Evolutionary conservation across 441 rosid genomes (phyloP), one percentile per base, ranked within the genome.

Genomic region (Melastoma candidum): DNA sequence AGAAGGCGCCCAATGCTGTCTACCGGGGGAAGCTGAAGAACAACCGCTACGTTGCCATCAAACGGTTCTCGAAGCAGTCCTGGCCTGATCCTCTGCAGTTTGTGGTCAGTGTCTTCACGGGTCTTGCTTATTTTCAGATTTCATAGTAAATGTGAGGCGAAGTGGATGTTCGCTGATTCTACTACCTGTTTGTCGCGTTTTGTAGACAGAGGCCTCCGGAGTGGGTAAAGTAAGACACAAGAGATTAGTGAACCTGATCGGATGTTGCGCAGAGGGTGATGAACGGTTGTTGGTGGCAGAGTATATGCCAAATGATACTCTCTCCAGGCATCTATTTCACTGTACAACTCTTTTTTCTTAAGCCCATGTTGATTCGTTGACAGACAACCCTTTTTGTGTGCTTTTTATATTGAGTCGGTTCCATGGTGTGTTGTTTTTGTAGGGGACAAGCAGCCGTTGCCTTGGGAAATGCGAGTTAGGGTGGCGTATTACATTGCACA

Each of bases 31-130:
- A 75, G 74, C 74, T 83, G n/a, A 74, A 77, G 64, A 78, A 68
- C 67, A 78, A 75, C 14, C 70, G 76, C 9, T 66, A 63, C 26
- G 84, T 83, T 12, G 90, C 90, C 53, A 73, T 80, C 49, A 83
- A 83, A 57, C 72, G 86, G 6, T 80, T 83, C 74, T 76, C 87
- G 17, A 74, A 74, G 52, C 81, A 72, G 51, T 78, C 90, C 7
- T 83, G 90, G 90, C 90, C 90, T 54, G 87, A 83, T 65, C 83
- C 90, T 44, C 74, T 73, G 13, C 90, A 83, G 59, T 83, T 83
- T 58, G 78, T 75, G 69, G 83, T 78, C 58, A 32, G 8, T 32
- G 41, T 1, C 36, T 48, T 39, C 43, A 61, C 61, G 56, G 25
- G 54, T 27, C 43, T 10, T 17, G 29, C 24, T 32, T 44, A 12